Conservation (phyloP, 2,329 filamentous ascomycete species). For the Mycosphaerelloides madeirae region DNA sequence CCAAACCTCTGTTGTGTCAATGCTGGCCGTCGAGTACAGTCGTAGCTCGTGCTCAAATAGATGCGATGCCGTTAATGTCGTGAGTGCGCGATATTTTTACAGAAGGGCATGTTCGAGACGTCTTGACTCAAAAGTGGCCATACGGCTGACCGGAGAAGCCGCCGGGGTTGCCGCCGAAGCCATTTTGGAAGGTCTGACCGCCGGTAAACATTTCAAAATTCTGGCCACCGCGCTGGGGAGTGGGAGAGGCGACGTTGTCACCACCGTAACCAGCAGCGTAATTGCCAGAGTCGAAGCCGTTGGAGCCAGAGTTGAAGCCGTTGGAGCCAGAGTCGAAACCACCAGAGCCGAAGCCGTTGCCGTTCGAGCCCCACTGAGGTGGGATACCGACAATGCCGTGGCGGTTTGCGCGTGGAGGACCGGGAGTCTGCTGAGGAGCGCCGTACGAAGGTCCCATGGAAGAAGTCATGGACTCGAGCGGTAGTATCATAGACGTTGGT, state of each 20-base stretch:
- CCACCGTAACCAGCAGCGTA: conserved; percentile 14
- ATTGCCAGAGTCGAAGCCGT: conserved; percentile 13
- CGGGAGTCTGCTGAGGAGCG: conserved; percentile 11
- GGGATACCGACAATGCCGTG: conserved; percentile 27
- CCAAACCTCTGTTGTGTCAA: conserved; percentile 11
- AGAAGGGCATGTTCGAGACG: background rate
- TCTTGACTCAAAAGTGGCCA: conserved; percentile 22
- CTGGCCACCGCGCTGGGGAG: conserved; percentile 27
- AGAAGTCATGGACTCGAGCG: conserved; percentile 15
- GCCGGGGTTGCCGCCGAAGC: conserved; percentile 18
- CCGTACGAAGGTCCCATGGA: background rate
- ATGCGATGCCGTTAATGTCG: conserved; percentile 19
- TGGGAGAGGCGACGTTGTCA: conserved; percentile 24
- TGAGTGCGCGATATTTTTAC: background rate
- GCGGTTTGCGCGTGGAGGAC: conserved; percentile 23
- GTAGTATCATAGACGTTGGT: conserved; percentile 14
- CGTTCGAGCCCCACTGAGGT: conserved; percentile 18
- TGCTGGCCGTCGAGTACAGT: conserved; percentile 16
- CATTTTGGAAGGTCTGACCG: conserved; percentile 17
- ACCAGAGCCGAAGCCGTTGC: conserved; percentile 8
- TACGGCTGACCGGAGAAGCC: conserved; percentile 21
- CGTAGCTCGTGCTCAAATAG: conserved; percentile 18
- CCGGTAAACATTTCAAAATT: conserved; percentile 20
- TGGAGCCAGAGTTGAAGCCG: conserved; percentile 7
- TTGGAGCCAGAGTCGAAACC: conserved; percentile 1